These are phyloP conservation scores for Tribonema minus DNA, from an alignment of 108 stramenopile genomes.

Conservation along the genomic window DNA sequence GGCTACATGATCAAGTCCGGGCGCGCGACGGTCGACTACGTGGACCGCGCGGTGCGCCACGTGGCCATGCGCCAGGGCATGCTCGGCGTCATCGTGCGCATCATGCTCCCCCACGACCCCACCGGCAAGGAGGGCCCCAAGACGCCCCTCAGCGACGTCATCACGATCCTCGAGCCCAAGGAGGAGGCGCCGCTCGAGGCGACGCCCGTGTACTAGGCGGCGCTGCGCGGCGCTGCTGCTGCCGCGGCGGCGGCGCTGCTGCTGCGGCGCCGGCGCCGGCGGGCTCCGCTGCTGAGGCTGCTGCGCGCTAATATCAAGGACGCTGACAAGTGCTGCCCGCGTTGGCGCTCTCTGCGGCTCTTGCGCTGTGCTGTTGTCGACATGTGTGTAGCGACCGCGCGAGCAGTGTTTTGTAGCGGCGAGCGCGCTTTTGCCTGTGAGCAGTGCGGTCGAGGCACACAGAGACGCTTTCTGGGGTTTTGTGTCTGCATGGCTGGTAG, in stretches of 20 bases:
- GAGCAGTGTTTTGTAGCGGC: no score
- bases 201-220: slow-evolving; percentile 14
- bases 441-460: no score
- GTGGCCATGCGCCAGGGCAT: slow-evolving; percentile 99
- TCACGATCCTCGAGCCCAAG: slow-evolving; percentile 62
- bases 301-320: neutral
- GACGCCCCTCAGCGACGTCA: slow-evolving; percentile 60
- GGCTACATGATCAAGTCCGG: slow-evolving; percentile 99
- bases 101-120: slow-evolving; percentile 98
- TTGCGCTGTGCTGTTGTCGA: no score
- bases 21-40: slow-evolving; percentile 92
- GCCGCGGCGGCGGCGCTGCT: neutral
- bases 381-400: no score
- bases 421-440: no score
- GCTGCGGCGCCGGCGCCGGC: neutral
- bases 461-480: no score
- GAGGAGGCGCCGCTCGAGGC: slow-evolving; percentile 47
- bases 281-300: neutral
- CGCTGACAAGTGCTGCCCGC: neutral
- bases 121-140: slow-evolving; percentile 63
- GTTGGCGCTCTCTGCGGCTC: neutral
- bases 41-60: slow-evolving; percentile 95
- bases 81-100: slow-evolving; percentile 94
- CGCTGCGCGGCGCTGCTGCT: neutral
- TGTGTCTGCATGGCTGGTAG: no score